A percentile compares a stretch with the other conserved stretches of the same genome.
phyloP scores from a whole-genome alignment of 495 filamentous ascomycete genomes.

The Podospora anserina region DNA sequence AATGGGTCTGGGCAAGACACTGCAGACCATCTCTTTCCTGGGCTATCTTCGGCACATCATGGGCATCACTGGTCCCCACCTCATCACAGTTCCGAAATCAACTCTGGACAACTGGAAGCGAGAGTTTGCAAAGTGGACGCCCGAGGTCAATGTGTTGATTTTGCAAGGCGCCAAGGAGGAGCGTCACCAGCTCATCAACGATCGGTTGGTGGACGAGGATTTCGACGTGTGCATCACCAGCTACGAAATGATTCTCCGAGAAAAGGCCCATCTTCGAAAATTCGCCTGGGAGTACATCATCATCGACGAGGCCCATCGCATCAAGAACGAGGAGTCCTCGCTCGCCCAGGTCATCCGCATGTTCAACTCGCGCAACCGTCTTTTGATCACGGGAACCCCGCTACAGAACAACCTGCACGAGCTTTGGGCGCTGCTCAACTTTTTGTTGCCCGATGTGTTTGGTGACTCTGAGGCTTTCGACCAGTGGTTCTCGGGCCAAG shows the following conservation, averaged over 20 bases:
- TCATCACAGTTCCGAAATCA: conserved; percentile 92
- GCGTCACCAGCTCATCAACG: conserved; percentile 81
- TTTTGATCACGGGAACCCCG: conserved; percentile 95
- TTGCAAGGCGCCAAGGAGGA: conserved; percentile 96
- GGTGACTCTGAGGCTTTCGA: conserved; percentile 98
- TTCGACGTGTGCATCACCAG: conserved; percentile 48
- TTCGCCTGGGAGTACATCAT: conserved; percentile 99
- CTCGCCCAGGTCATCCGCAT: conserved; percentile 94
- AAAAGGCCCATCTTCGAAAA: conserved; percentile 93
- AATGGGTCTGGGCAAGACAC: conserved; percentile 93
- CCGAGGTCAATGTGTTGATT: conserved; percentile 90
- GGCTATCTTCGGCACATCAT: conserved; percentile 90
- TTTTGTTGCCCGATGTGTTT: conserved; percentile 95
- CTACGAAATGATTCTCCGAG: conserved; percentile 64
- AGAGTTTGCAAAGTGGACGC: conserved; percentile 91
- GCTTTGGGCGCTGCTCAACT: conserved; percentile 98
- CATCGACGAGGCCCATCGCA: conserved; percentile 97
- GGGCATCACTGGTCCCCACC: conserved; percentile 86
- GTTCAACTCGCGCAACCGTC: conserved; percentile 92
- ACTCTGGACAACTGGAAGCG: conserved; percentile 98
- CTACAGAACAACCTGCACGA: conserved; percentile 99
- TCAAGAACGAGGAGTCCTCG: conserved; percentile 99
- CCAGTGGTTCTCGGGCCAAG: conserved; percentile 91
- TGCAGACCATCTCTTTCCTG: conserved; percentile 86
- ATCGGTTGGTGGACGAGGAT: conserved; percentile 80